Conservation (phyloP, 2,329 filamentous ascomycete genomes). For the Tolypocladium capitatum region DNA sequence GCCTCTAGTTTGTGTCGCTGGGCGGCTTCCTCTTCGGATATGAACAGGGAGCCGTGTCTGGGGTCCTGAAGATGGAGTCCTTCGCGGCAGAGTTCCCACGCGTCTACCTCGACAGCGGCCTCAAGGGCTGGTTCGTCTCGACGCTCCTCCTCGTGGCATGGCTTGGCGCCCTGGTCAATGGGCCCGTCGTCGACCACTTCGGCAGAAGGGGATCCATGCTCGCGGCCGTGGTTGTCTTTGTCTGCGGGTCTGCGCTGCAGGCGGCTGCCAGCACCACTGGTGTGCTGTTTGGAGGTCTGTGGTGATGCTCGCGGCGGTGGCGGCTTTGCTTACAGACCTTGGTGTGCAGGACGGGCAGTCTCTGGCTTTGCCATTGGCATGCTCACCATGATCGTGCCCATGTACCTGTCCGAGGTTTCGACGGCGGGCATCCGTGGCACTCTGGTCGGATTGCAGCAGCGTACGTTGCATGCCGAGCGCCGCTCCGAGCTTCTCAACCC, state of each 20-base stretch:
- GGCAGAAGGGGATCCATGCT: conserved; percentile 22
- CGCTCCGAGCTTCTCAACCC: neutral
- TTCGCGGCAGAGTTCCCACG: conserved; percentile 19
- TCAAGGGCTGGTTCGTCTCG: conserved; percentile 41
- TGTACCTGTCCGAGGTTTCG: conserved; percentile 34
- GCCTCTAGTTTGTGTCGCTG: conserved; percentile 18
- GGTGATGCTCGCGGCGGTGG: neutral
- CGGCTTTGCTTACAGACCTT: neutral
- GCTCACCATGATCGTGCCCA: conserved; percentile 25
- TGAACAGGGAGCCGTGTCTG: conserved; percentile 34
- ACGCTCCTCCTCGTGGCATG: conserved; percentile 33
- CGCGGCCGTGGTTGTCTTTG: conserved; percentile 20
- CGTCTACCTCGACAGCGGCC: conserved; percentile 27
- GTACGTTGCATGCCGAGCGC: conserved; percentile 1
- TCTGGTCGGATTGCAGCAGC: conserved; percentile 29
- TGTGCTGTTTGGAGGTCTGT: conserved; percentile 24
- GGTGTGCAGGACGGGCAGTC: conserved; percentile 17
- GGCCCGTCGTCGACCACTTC: conserved; percentile 22
- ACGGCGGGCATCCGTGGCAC: conserved; percentile 34
- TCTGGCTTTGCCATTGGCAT: conserved; percentile 30
- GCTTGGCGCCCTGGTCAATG: conserved; percentile 32
- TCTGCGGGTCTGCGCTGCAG: conserved; percentile 30
- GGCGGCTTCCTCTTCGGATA: conserved; percentile 34
- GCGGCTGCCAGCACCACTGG: conserved; percentile 24
- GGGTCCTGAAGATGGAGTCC: conserved; percentile 31